Base-by-base conservation (phyloP, 192 early-diverging fungal genomes). In the Coemansia interrupta region DNA sequence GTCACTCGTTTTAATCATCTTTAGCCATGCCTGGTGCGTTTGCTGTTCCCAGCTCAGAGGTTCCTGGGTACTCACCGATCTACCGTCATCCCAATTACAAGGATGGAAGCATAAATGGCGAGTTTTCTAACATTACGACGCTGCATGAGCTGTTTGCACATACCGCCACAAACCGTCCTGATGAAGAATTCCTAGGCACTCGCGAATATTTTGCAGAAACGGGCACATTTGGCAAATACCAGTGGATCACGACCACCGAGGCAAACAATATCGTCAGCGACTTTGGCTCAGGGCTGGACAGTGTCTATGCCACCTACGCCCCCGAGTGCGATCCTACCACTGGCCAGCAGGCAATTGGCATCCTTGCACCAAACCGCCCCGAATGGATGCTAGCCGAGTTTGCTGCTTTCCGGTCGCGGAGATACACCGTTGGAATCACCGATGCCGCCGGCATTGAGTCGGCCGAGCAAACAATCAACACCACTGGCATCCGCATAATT, bases 381-480 rank as follows among this genome's bases (percentile, higher is more conserved):
- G 87, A 89, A 48, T 92, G 91, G 87, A 60, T 82, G 15, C 79
- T 92, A 12, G 53, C 84, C 9, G 85, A 90, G 46, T 67, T 83
- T 39, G 85, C 82, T 0, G 80, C 82, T 28, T 74, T 81, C 51
- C 77, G 84, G 18, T 86, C 88, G 10, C 80, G 78, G 7, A 59
- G 84, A 11, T 79, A 73, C 59, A 69, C 75, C 0, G 89, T 93
- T 6, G 85, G 91, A 1, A 68, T 96, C 18, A 88, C 89, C 63
- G 93, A 95, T 61, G 85, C 86, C 5, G 74, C 90, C 2, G 90
- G 89, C 48, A 78, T 85, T 1, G 87, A 88, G 5, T 78, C 83
- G 1, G 81, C 93, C 49, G 82, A 88, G 72, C 87, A 83, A 41
- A 90, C 89, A 28, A 69, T 94, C 9, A 92, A 89, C 69, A 86